Conservation (phyloP, 352 stramenopile species). For the Peronosclerospora sorghi region DNA sequence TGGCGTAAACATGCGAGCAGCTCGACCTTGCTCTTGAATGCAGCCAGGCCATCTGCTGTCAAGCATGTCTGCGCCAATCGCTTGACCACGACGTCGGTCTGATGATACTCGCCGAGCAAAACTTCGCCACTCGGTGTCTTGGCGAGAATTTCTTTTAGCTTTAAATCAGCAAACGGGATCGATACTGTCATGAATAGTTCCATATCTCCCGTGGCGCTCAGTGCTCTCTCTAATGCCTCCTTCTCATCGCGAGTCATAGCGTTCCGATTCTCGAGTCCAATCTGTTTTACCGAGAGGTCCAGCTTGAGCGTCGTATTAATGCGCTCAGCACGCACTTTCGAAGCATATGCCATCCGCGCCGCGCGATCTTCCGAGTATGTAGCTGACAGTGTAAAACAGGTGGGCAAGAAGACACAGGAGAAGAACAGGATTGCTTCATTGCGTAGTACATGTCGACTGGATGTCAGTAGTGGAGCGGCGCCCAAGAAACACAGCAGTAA, state of each 20-base stretch:
- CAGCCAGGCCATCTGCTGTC: slow-evolving; percentile 43
- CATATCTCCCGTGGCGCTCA: slow-evolving; percentile 38
- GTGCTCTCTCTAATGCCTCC: slow-evolving; percentile 38
- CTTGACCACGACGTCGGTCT: slow-evolving; percentile 69
- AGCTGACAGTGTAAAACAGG: slow-evolving; percentile 48
- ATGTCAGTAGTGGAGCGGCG: slow-evolving; percentile 33
- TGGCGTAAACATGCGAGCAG: slow-evolving; percentile 69
- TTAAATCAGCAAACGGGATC: slow-evolving; percentile 66
- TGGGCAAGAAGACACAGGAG: slow-evolving; percentile 51
- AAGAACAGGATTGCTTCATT: slow-evolving; percentile 53
- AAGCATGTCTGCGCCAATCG: slow-evolving; percentile 46
- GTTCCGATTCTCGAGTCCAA: slow-evolving; percentile 53
- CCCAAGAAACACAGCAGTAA: slow-evolving; percentile 34
- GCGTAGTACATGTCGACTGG: slow-evolving; percentile 32
- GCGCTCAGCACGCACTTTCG: slow-evolving; percentile 58
- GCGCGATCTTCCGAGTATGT: slow-evolving; percentile 72
- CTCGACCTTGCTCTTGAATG: slow-evolving; percentile 74
- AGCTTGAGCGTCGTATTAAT: slow-evolving; percentile 78
- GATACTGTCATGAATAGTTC: slow-evolving; percentile 50
- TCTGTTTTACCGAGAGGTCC: slow-evolving; percentile 62
- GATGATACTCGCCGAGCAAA: slow-evolving; percentile 62
- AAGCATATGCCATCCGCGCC: slow-evolving; percentile 54
- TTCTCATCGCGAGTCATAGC: slow-evolving; percentile 43
- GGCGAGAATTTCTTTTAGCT: slow-evolving; percentile 61
- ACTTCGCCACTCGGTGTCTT: slow-evolving; percentile 59